These are phyloP conservation scores for Entomortierella parvispora DNA, from an alignment of 192 early-diverging fungal species.

Conservation along the genomic window DNA sequence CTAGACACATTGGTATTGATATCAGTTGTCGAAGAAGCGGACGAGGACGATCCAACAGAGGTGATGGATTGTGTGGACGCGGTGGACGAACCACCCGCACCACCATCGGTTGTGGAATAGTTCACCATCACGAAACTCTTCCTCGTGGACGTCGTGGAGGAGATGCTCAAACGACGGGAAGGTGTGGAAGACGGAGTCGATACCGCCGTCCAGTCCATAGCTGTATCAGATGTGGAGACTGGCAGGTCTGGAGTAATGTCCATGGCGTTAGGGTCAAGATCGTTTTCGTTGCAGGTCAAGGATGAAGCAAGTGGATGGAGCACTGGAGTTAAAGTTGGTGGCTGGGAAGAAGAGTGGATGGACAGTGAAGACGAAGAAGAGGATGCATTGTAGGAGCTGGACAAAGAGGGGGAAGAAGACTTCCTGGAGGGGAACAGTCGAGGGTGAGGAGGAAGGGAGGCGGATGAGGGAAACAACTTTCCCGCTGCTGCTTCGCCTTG, in stretches of 20 bases:
- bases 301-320: no score
- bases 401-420: background rate
- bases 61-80: background rate
- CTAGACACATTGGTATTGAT: background rate
- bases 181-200: background rate
- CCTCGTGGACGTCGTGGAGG: background rate
- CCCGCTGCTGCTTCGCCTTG: background rate
- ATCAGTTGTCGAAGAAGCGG: background rate
- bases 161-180: background rate
- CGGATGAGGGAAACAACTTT: background rate
- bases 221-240: no score
- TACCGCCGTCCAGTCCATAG: no score
- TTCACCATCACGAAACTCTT: slow-evolving; percentile 16
- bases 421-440: background rate
- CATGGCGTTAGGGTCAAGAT: no score
- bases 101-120: slow-evolving; percentile 13
- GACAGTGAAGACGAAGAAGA: background rate
- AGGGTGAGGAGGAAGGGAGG: background rate
- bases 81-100: no score
- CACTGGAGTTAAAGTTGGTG: no score
- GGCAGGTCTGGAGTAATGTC: no score
- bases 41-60: background rate
- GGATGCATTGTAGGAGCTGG: background rate
- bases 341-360: no score
- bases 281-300: no score